Percentiles rank a stretch among this genome's conserved stretches.
Conservation (phyloP, 2,329 filamentous ascomycete species). For the Blastomyces emzantsi region DNA sequence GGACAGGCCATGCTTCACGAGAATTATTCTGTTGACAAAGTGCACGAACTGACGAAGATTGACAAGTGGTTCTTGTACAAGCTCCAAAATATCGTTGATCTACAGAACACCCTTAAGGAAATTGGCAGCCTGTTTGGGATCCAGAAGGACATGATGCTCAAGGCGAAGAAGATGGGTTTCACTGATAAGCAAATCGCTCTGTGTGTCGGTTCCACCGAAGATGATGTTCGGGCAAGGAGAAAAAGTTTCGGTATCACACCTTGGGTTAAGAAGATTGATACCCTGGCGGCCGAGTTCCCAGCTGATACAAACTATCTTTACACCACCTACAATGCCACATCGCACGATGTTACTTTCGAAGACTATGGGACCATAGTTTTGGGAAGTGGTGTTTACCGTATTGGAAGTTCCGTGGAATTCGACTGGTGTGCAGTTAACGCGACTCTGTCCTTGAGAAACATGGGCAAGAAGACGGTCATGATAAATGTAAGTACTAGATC, state of each 20-base stretch:
- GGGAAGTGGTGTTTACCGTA: constrained; percentile 93
- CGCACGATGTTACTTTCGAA: constrained; percentile 88
- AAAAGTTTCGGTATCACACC: constrained; percentile 82
- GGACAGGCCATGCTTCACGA: constrained; percentile 97
- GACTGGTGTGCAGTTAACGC: constrained; percentile 97
- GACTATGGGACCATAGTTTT: constrained; percentile 85
- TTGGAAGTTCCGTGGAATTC: constrained; percentile 95
- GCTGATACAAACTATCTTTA: constrained; percentile 93
- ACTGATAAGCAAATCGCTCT: constrained; percentile 90
- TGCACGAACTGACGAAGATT: constrained; percentile 95
- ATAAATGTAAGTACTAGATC: constrained; percentile 39
- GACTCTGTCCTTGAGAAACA: constrained; percentile 68
- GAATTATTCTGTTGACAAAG: constrained; percentile 81
- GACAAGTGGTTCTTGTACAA: constrained; percentile 99
- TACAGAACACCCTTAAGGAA: constrained; percentile 73
- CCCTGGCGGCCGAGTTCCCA: constrained; percentile 91
- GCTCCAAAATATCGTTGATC: constrained; percentile 93
- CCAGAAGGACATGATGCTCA: constrained; percentile 78
- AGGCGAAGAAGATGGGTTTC: constrained; percentile 97
- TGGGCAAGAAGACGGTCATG: constrained; percentile 97
- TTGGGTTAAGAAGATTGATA: constrained; percentile 98
- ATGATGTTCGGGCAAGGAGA: constrained; percentile 76
- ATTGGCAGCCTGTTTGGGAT: constrained; percentile 73
- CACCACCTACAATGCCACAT: constrained; percentile 93
- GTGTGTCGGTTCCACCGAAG: constrained; percentile 76